Conservation (phyloP, 2,329 filamentous ascomycete genomes). For the Nigrospora sphaerica region DNA sequence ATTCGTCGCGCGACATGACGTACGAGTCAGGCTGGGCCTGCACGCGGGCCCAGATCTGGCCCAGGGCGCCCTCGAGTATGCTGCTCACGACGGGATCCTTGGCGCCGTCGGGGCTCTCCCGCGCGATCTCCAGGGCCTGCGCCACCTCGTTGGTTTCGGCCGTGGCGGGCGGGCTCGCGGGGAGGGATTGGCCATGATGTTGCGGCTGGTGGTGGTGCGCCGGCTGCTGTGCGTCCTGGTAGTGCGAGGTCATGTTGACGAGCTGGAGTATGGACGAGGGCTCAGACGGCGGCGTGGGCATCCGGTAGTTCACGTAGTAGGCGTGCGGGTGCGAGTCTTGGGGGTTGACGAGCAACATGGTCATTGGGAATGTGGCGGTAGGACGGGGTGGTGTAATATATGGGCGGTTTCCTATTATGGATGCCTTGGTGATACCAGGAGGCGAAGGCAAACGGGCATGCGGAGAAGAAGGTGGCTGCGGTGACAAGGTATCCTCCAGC, state of each 20-base stretch:
- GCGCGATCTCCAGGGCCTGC: conserved; percentile 67
- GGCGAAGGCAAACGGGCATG: too few species aligned
- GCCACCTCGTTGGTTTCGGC: conserved; percentile 40
- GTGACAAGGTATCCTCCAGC: too few species aligned
- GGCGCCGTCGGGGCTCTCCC: conserved; percentile 62
- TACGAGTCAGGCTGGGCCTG: conserved; percentile 60
- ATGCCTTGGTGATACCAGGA: neutral
- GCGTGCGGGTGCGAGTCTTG: conserved; percentile 6
- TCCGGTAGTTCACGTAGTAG: conserved; percentile 5
- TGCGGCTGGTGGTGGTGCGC: conserved; percentile 1
- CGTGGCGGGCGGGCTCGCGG: neutral
- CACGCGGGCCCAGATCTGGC: conserved; percentile 62
- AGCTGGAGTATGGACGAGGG: conserved; percentile 6
- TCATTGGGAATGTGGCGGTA: conserved; percentile 5
- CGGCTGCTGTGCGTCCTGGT: conserved; percentile 3
- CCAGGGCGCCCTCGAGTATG: conserved; percentile 59
- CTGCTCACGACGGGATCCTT: conserved; percentile 54
- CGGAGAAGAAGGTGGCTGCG: too few species aligned
- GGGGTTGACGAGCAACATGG: conserved; percentile 9
- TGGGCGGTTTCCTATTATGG: neutral
- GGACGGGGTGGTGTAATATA: neutral
- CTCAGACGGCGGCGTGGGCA: conserved; percentile 3
- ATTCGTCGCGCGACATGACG: conserved; percentile 69
- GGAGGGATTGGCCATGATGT: neutral
- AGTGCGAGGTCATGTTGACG: conserved; percentile 8